phyloP scores from a whole-genome alignment of 2,329 filamentous ascomycete genomes.

The Cadophora sp. region DNA sequence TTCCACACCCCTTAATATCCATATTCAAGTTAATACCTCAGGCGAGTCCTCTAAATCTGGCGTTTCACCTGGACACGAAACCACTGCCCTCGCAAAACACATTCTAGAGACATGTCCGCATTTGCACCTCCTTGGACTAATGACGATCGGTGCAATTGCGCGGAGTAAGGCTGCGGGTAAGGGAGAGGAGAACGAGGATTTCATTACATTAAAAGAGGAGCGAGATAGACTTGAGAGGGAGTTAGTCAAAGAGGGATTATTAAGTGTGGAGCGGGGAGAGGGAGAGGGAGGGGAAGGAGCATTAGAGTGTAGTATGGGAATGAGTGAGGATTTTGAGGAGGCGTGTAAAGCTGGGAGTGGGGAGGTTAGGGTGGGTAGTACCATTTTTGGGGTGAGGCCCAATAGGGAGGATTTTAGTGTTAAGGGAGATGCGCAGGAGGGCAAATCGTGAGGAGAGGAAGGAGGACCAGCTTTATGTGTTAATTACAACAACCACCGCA shows the following conservation, averaged over 20 bases:
- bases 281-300: slow-evolving; percentile 50
- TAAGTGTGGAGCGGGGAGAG: slow-evolving; percentile 66
- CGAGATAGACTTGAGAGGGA: slow-evolving; percentile 72
- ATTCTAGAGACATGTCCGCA: slow-evolving; percentile 75
- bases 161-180: slow-evolving; percentile 63
- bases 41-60: slow-evolving; percentile 88
- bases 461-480: too few relatives aligned
- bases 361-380: slow-evolving; percentile 91
- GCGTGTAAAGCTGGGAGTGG: slow-evolving; percentile 83
- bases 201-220: slow-evolving; percentile 70
- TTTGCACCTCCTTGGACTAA: slow-evolving; percentile 80
- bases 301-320: slow-evolving; percentile 97
- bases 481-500: too few relatives aligned
- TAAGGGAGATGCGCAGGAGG: slow-evolving; percentile 29
- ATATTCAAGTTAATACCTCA: slow-evolving; percentile 95
- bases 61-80: slow-evolving; percentile 69
- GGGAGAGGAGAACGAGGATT: slow-evolving; percentile 67
- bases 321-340: slow-evolving; percentile 95
- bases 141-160: slow-evolving; percentile 97
- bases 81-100: slow-evolving; percentile 69
- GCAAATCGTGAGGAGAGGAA: slow-evolving; percentile 23
- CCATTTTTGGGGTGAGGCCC: slow-evolving; percentile 88
- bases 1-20: slow-evolving; percentile 57
- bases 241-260: slow-evolving; percentile 49
- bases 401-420: slow-evolving; percentile 39